Percentiles rank a stretch among this genome's conserved stretches.
These are phyloP conservation scores for Blastobotrys mokoenaii DNA, from an alignment of 805 yeast genomes.

Conservation along the genomic window DNA sequence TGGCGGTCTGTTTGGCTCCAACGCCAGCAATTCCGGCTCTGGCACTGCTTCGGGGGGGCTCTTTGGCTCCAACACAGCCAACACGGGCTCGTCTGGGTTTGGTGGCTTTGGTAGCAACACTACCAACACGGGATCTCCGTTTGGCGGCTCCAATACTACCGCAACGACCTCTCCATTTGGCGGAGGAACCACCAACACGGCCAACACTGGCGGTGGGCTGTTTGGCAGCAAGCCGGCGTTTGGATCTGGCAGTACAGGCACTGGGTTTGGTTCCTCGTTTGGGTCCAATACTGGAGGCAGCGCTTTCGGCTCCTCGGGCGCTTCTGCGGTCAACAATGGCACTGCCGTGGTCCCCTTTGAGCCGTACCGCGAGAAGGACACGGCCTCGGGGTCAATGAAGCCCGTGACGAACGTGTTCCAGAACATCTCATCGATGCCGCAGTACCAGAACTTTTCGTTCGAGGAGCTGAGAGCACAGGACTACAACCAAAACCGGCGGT, in stretches of 20 bases:
- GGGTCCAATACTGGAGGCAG: conserved; percentile 24
- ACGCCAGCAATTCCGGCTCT: conserved; percentile 6
- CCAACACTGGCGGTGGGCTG: conserved; percentile 14
- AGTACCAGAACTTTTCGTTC: conserved; percentile 68
- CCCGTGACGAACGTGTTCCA: conserved; percentile 58
- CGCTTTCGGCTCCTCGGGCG: too few relatives aligned
- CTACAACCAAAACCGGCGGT: conserved; percentile 64
- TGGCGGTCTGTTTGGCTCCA: conserved; percentile 19
- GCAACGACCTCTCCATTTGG: conserved; percentile 18
- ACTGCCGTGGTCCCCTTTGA: conserved; percentile 65
- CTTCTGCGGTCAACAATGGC: conserved; percentile 36
- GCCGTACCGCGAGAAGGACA: conserved; percentile 65
- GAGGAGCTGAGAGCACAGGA: conserved; percentile 89
- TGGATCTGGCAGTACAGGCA: conserved; percentile 11
- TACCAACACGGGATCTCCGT: conserved; percentile 8
- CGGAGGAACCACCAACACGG: conserved; percentile 5
- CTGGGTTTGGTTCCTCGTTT: conserved; percentile 22
- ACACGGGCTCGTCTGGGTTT: conserved; percentile 15
- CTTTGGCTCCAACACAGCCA: conserved; percentile 16
- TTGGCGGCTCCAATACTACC: conserved; percentile 21
- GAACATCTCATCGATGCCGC: conserved; percentile 82
- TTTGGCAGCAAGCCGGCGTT: conserved; percentile 15
- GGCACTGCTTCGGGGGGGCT: conserved; percentile 11
- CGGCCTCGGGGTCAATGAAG: conserved; percentile 45
- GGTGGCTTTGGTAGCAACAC: conserved; percentile 19